Conservation (phyloP, 108 stramenopile species). For the Skeletonema marinoi region DNA sequence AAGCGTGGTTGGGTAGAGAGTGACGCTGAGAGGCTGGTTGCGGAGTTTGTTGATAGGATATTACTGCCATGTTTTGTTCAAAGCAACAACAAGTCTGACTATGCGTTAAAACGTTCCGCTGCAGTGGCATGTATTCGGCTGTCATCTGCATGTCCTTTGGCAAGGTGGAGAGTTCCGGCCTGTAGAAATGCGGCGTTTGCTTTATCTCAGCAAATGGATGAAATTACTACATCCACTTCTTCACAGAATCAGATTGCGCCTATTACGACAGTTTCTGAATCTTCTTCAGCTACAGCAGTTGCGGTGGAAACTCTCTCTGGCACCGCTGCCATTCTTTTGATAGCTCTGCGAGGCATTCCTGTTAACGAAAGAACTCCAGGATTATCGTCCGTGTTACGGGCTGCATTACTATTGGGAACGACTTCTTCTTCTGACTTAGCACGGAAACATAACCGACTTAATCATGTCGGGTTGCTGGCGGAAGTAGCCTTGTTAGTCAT, state of each 20-base stretch:
- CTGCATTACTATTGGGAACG: constrained; percentile 30
- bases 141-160: constrained; percentile 58
- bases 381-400: constrained; percentile 45
- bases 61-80: constrained; percentile 48
- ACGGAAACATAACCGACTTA: constrained; percentile 47
- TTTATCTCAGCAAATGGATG: constrained; percentile 49
- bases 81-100: constrained; percentile 23
- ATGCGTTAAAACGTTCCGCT: constrained; percentile 21
- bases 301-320: constrained; percentile 46
- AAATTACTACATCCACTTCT: constrained; percentile 10
- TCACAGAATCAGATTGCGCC: background rate
- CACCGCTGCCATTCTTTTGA: constrained; percentile 50
- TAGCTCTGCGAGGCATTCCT: constrained; percentile 64
- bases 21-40: constrained; percentile 39
- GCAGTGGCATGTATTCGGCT: constrained; percentile 64
- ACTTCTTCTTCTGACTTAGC: constrained; percentile 20
- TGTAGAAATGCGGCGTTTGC: constrained; percentile 47
- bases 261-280: background rate
- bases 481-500: constrained; percentile 73
- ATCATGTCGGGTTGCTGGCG: constrained; percentile 54
- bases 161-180: constrained; percentile 57
- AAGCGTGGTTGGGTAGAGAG: constrained; percentile 44
- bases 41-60: constrained; percentile 49
- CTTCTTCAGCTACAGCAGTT: constrained; percentile 15
- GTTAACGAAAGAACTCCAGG: constrained; percentile 55